These are phyloP conservation scores for Tilletia caries DNA, from an alignment of 1,284 basidiomycete species.

Conservation along the genomic window DNA sequence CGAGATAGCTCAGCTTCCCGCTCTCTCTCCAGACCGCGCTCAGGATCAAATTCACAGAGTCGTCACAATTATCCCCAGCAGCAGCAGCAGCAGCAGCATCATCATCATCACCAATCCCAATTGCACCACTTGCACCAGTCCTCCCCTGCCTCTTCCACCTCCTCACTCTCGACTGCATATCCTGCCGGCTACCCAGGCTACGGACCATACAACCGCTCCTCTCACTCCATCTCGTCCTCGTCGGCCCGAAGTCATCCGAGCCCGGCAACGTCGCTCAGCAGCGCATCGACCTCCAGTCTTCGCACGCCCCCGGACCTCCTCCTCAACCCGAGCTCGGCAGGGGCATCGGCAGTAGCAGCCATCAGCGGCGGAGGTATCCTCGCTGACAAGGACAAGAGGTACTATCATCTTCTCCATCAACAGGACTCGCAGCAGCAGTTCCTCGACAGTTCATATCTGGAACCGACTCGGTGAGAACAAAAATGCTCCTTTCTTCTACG, in stretches of 20 bases:
- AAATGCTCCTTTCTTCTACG: too few relatives aligned
- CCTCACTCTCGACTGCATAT: neutral
- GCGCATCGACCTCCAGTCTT: conserved; percentile 23
- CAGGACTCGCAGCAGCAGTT: too few relatives aligned
- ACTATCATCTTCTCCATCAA: neutral
- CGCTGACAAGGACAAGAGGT: conserved; percentile 4
- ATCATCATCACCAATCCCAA: neutral
- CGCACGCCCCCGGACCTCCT: conserved; percentile 40
- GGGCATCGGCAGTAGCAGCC: neutral
- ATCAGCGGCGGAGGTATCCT: neutral
- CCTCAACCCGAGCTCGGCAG: conserved; percentile 22
- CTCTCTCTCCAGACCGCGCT: neutral
- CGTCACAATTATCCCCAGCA: neutral
- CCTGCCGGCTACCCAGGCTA: neutral
- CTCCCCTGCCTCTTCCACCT: neutral
- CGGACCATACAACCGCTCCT: neutral
- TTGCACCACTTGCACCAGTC: neutral
- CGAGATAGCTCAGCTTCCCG: neutral
- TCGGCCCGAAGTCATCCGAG: conserved; percentile 9
- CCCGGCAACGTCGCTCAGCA: conserved; percentile 19
- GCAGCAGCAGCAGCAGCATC: neutral
- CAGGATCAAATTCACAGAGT: neutral
- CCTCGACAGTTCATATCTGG: too few relatives aligned
- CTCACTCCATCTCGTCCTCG: neutral
- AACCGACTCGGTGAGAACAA: too few relatives aligned